Evolutionary conservation across 2,329 filamentous ascomycete species (phyloP), one percentile per base, ranked within the genome.

Genomic region (Sarocladium strictum): DNA sequence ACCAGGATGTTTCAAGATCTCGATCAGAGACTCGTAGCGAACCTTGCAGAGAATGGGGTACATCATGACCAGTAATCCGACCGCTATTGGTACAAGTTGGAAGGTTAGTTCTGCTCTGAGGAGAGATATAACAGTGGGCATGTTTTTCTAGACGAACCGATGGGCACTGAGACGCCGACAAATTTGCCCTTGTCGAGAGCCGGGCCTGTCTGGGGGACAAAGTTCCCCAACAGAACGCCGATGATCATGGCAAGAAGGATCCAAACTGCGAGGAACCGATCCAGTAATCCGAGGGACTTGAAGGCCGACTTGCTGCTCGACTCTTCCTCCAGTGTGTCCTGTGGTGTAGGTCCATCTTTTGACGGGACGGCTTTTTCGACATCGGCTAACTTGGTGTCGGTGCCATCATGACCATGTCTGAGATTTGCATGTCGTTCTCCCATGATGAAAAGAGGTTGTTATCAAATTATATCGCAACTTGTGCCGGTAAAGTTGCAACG

Each of bases 11-110:
- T 72, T 67, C 56, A 94, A 79, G 3, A 90, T 73, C 2, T 79
- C 72, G 66, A 90, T 88, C 10, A 95, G 71, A 0, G 81, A 80
- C 67, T 95, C 90, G 68, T 84, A 94, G 38, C 83, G 83, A 5
- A 95, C 87, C 67, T 94, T 94, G 77, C 89, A 95, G 0, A 96
- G 74, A 57, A 96, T 95, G 0, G 90, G 91, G 64, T 94, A 96
- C 89, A 96, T 96, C 90, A 96, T 96, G 40, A 95, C 84, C 1
- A 96, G 76, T 1, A 96, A 72, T 0, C 90, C 90, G 49, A 95
- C 73, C 0, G 90, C 89, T 89, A 17, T 41, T n/a, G n/a, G n/a
- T n/a, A n/a, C n/a, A n/a, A n/a, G n/a, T n/a, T n/a, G n/a, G n/a
- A n/a, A n/a, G n/a, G n/a, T n/a, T n/a, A n/a, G n/a, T n/a, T n/a